phyloP scores from a whole-genome alignment of 1,284 basidiomycete species.

The Trametes versicolor region DNA sequence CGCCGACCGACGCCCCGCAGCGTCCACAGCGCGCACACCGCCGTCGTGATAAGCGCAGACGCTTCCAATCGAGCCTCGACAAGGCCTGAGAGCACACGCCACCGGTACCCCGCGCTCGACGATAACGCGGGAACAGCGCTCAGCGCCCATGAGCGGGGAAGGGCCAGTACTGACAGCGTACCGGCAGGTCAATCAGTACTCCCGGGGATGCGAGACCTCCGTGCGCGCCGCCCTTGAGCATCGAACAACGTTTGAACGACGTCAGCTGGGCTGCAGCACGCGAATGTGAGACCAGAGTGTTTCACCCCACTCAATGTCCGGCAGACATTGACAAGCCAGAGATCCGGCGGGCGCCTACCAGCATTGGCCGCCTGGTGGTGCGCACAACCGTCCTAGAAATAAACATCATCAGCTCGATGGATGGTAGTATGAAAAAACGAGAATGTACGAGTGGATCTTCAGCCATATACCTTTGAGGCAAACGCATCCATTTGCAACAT shows the following conservation, averaged over 20 bases:
- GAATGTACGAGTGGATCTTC: too few relatives aligned
- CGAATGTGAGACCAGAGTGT: background rate
- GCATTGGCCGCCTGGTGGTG: too few relatives aligned
- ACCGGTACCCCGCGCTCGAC: background rate
- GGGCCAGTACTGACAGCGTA: background rate
- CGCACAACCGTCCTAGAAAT: too few relatives aligned
- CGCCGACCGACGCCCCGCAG: background rate
- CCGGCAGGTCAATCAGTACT: background rate
- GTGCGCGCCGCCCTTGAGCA: background rate
- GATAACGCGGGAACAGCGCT: constrained; percentile 10
- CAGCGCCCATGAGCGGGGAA: background rate
- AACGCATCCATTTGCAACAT: too few relatives aligned
- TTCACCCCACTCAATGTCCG: too few relatives aligned
- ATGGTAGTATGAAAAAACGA: too few relatives aligned
- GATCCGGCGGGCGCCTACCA: too few relatives aligned
- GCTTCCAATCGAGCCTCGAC: constrained; percentile 6
- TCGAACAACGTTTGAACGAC: background rate
- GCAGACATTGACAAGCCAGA: too few relatives aligned
- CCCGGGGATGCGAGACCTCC: background rate
- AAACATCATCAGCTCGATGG: too few relatives aligned
- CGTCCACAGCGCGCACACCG: background rate
- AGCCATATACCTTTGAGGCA: too few relatives aligned
- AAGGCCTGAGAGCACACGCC: constrained; percentile 17
- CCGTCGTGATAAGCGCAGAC: constrained; percentile 25
- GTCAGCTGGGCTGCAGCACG: too few relatives aligned